Conservation (phyloP, 371 early-diverging fungal species). For the Actinomucor elegans region DNA sequence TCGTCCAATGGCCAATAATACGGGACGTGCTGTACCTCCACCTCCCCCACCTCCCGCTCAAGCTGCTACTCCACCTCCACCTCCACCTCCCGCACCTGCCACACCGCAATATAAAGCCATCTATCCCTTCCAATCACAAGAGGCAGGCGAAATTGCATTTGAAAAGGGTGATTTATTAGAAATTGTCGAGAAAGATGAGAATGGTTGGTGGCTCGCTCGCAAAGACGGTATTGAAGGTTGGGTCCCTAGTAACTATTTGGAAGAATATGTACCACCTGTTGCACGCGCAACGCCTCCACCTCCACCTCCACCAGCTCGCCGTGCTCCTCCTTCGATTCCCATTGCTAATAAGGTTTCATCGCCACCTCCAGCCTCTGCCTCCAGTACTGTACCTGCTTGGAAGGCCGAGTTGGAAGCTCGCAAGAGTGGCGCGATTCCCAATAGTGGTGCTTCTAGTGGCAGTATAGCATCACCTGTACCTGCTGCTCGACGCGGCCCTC, state of each 20-base stretch:
- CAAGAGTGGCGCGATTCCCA: conserved; percentile 21
- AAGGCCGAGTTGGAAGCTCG: conserved; percentile 55
- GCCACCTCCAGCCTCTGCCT: background rate
- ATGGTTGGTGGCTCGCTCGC: conserved; percentile 86
- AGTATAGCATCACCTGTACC: conserved; percentile 42
- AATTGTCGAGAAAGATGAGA: conserved; percentile 76
- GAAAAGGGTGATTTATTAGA: conserved; percentile 70
- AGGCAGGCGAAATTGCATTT: conserved; percentile 70
- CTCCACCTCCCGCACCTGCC: conserved; percentile 58
- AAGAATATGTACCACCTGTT: conserved; percentile 48
- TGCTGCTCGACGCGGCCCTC: conserved; percentile 48
- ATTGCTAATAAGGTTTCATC: background rate
- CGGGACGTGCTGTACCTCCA: conserved; percentile 14
- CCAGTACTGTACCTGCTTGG: conserved; percentile 45
- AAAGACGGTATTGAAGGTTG: conserved; percentile 77
- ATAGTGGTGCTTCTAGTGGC: conserved; percentile 10
- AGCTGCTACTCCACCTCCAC: conserved; percentile 41
- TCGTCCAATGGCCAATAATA: conserved; percentile 15
- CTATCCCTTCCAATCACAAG: conserved; percentile 70
- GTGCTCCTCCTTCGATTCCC: conserved; percentile 27
- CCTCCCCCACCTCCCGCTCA: conserved; percentile 11
- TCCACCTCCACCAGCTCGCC: conserved; percentile 51
- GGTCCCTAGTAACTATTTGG: conserved; percentile 86
- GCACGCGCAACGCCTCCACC: conserved; percentile 35
- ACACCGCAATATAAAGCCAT: conserved; percentile 71